A percentile compares a stretch with the other conserved stretches of the same genome.
These are phyloP conservation scores for Saccharum officinarum DNA, from an alignment of 176 grass and related monocot species.

Conservation along the genomic window DNA sequence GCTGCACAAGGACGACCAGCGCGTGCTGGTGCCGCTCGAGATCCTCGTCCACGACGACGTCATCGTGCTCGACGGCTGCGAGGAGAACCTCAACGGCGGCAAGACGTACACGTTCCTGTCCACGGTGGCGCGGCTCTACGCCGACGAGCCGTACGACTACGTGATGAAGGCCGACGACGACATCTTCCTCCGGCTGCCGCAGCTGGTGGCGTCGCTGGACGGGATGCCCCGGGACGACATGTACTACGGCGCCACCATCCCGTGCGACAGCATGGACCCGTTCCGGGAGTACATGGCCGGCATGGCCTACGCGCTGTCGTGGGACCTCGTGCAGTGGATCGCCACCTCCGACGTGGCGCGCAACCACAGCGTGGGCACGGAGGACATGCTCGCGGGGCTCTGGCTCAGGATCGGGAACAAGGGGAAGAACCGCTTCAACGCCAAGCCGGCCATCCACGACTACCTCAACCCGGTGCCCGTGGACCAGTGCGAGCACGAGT, in stretches of 20 bases:
- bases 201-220: constrained; percentile 47
- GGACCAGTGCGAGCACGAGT: constrained; percentile 56
- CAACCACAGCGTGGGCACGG: constrained; percentile 44
- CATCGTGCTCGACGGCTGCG: constrained; percentile 67
- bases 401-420: constrained; percentile 56
- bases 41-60: constrained; percentile 62
- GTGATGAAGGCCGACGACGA: constrained; percentile 93
- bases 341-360: constrained; percentile 40
- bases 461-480: constrained; percentile 52
- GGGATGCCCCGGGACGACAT: constrained; percentile 61
- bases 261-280: constrained; percentile 57
- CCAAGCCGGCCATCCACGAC: constrained; percentile 85
- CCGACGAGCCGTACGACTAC: constrained; percentile 70
- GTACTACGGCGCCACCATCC: constrained; percentile 73
- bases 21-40: constrained; percentile 58
- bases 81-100: constrained; percentile 72
- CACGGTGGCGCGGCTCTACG: constrained; percentile 29
- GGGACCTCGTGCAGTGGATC: constrained; percentile 80
- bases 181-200: constrained; percentile 56
- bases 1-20: constrained; percentile 65
- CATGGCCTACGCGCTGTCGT: constrained; percentile 82
- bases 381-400: constrained; percentile 69
- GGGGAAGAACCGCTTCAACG: constrained; percentile 72
- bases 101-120: constrained; percentile 76
- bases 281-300: constrained; percentile 67